These are phyloP conservation scores for Candida alai DNA, from an alignment of 805 yeast genomes.

Conservation along the genomic window DNA sequence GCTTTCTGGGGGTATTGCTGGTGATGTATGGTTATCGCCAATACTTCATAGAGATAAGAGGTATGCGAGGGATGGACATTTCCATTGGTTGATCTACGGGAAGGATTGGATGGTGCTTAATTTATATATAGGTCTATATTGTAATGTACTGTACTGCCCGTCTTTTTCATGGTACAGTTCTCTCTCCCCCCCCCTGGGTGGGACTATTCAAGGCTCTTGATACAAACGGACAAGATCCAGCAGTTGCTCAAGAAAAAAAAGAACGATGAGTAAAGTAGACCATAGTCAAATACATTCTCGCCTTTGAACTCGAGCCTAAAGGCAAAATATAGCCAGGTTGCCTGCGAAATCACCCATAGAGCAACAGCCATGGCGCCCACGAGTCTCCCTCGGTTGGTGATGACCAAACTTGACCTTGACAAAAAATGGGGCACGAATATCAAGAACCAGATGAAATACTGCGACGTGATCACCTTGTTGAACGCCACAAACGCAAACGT, in stretches of 20 bases:
- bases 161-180: too few relatives aligned
- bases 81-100: too few relatives aligned
- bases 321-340: constrained; percentile 73
- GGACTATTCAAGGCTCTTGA: too few relatives aligned
- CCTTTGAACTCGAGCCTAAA: constrained; percentile 82
- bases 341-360: constrained; percentile 71
- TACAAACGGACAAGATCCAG: constrained; percentile 54
- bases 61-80: too few relatives aligned
- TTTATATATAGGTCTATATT: too few relatives aligned
- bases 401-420: constrained; percentile 36
- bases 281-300: constrained; percentile 54
- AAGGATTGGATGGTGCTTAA: too few relatives aligned
- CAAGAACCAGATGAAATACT: constrained; percentile 93
- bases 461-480: constrained; percentile 77
- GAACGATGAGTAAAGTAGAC: constrained; percentile 51
- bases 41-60: too few relatives aligned
- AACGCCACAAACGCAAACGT: constrained; percentile 43
- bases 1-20: too few relatives aligned
- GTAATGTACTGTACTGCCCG: too few relatives aligned
- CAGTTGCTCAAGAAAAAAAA: constrained; percentile 61
- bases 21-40: too few relatives aligned
- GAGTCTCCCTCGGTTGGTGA: constrained; percentile 13
- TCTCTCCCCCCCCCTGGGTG: too few relatives aligned
- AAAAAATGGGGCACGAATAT: constrained; percentile 76
- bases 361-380: constrained; percentile 40